A percentile compares a stretch with the other conserved stretches of the same genome.
Evolutionary conservation across 768 basidiomycete species (phyloP).

Genomic region (Lactarius quietus): DNA sequence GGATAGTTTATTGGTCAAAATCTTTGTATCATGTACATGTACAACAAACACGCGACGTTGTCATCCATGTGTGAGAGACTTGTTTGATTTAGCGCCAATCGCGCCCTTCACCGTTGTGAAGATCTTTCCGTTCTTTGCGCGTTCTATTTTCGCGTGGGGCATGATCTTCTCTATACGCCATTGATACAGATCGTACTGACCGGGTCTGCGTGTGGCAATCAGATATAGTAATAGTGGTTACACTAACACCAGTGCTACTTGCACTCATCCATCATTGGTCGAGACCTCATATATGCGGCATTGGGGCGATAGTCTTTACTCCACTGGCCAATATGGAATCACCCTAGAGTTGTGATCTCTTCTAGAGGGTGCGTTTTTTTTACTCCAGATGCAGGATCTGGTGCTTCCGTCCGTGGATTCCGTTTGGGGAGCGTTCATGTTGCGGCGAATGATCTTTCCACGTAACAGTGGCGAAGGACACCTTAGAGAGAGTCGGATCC

Average conservation of each 20-base stretch:
- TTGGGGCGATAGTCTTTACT: not conserved
- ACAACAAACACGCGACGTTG: conserved; percentile 15
- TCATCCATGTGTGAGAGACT: conserved; percentile 13
- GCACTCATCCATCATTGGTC: not conserved
- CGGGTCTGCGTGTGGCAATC: not conserved
- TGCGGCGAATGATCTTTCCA: not conserved
- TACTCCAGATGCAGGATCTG: not conserved
- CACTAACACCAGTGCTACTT: not conserved
- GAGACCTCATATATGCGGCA: not conserved
- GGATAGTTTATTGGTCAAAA: conserved; percentile 24
- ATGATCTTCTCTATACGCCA: not conserved
- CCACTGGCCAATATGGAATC: not conserved
- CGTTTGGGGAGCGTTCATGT: not conserved
- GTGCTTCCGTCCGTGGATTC: not conserved
- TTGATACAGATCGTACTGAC: not conserved
- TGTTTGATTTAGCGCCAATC: not conserved
- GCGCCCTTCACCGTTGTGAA: not conserved
- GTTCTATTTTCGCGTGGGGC: not conserved
- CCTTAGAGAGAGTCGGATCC: not conserved
- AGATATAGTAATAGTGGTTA: not conserved
- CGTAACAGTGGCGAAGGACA: not conserved
- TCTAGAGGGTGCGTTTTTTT: not conserved
- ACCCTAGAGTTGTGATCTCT: not conserved
- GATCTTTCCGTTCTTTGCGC: not conserved
- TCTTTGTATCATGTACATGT: conserved; percentile 22